These are phyloP conservation scores for Exophiala lecanii-corni DNA, from an alignment of 2,329 filamentous ascomycete species.

Conservation along the genomic window DNA sequence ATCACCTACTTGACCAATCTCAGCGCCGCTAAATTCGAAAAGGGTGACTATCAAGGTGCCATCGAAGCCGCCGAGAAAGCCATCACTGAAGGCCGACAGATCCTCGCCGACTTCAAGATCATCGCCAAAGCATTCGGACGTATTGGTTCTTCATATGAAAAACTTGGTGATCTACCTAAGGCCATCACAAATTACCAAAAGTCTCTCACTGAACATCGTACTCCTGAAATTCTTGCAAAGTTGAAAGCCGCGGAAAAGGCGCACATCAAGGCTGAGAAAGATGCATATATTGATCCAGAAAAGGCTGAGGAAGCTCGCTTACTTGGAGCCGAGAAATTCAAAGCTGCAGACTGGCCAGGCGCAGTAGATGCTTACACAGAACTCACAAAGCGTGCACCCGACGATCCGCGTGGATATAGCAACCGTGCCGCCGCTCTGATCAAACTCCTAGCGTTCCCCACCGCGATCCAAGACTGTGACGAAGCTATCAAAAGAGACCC, in stretches of 20 bases:
- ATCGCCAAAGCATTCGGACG: slow-evolving; percentile 89
- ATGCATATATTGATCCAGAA: slow-evolving; percentile 79
- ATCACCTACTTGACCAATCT: slow-evolving; percentile 98
- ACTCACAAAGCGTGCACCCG: slow-evolving; percentile 92
- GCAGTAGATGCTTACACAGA: slow-evolving; percentile 92
- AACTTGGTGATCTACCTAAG: slow-evolving; percentile 69
- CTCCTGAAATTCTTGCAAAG: slow-evolving; percentile 88
- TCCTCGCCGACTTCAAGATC: slow-evolving; percentile 95
- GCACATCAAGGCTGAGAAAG: slow-evolving; percentile 69
- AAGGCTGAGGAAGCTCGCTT: slow-evolving; percentile 95
- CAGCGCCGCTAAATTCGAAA: slow-evolving; percentile 90
- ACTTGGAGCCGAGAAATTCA: slow-evolving; percentile 94
- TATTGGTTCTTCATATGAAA: slow-evolving; percentile 92
- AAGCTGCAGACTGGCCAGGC: slow-evolving; percentile 89
- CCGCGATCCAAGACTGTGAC: slow-evolving; percentile 88
- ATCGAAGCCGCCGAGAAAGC: slow-evolving; percentile 86
- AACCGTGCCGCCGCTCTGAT: slow-evolving; percentile 96
- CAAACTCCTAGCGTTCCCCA: slow-evolving; percentile 94
- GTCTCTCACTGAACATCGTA: slow-evolving; percentile 93
- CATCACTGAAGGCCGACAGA: slow-evolving; percentile 79
- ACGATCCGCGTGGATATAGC: slow-evolving; percentile 90
- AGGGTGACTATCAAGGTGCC: slow-evolving; percentile 84
- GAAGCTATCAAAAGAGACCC: slow-evolving; percentile 84
- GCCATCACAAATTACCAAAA: slow-evolving; percentile 89
- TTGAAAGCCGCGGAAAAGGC: slow-evolving; percentile 84